Conservation (phyloP, 768 basidiomycete genomes). For the Boletus subparvulus region DNA sequence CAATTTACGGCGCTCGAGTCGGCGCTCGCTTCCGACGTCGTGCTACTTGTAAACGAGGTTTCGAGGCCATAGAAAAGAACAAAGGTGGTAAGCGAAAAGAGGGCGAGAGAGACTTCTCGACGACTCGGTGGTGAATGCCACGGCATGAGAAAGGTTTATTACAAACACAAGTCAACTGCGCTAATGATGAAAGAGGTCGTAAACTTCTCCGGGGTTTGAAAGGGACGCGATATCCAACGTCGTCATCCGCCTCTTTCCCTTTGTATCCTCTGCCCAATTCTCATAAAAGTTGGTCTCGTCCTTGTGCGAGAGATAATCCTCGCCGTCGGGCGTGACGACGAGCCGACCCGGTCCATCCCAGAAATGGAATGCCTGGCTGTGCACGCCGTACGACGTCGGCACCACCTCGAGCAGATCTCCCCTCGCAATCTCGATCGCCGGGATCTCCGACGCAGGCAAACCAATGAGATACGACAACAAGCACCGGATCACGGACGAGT, state of each 20-base stretch:
- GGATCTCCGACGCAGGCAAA: slow-evolving; percentile 92
- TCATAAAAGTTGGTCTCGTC: slow-evolving; percentile 85
- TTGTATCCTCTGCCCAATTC: slow-evolving; percentile 80
- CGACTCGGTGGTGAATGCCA: slow-evolving; percentile 69
- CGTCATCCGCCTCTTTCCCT: slow-evolving; percentile 50
- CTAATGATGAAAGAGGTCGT: slow-evolving; percentile 2
- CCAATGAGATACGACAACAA: slow-evolving; percentile 92
- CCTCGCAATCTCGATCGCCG: slow-evolving; percentile 94
- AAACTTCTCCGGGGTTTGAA: slow-evolving; percentile 10
- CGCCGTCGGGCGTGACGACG: slow-evolving; percentile 37
- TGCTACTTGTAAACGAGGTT: slow-evolving; percentile 53
- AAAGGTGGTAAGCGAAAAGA: slow-evolving; percentile 65
- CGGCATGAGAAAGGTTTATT: slow-evolving; percentile 37
- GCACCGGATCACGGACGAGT: slow-evolving; percentile 96
- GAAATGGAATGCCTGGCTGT: slow-evolving; percentile 87
- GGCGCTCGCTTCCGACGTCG: slow-evolving; percentile 26
- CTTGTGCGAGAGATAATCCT: slow-evolving; percentile 36
- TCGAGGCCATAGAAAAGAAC: slow-evolving; percentile 76
- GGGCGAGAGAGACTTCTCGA: slow-evolving; percentile 68
- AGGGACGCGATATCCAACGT: slow-evolving; percentile 32
- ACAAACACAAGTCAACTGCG: neutral
- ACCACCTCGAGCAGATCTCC: slow-evolving; percentile 95
- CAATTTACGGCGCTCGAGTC: slow-evolving; percentile 37
- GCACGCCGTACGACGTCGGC: slow-evolving; percentile 86
- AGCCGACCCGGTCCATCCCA: slow-evolving; percentile 84